phyloP scores from a whole-genome alignment of 2,329 filamentous ascomycete species.

The Talaromyces pinophilus region DNA sequence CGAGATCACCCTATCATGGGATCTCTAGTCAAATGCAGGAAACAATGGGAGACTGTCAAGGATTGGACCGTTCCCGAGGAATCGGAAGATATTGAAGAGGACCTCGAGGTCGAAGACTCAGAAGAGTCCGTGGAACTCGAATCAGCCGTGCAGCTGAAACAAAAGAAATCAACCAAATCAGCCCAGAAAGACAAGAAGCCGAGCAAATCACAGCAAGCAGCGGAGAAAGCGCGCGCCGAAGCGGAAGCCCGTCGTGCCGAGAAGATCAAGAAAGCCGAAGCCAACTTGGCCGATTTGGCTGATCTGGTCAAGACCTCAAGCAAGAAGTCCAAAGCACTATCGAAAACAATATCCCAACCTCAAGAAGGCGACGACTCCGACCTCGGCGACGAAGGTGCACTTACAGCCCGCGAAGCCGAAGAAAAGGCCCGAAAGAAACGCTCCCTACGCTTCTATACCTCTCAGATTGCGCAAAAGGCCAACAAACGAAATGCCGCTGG shows the following conservation, averaged over 20 bases:
- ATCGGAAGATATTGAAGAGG: constrained; percentile 26
- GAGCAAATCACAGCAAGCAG: constrained; percentile 53
- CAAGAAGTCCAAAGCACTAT: constrained; percentile 48
- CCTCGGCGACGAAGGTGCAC: constrained; percentile 83
- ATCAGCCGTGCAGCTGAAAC: constrained; percentile 14
- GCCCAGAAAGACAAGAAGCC: constrained; percentile 43
- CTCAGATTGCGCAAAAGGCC: constrained; percentile 91
- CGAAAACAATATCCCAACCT: constrained; percentile 33
- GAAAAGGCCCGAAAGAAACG: constrained; percentile 91
- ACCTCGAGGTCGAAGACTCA: constrained; percentile 31
- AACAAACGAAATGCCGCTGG: constrained; percentile 71
- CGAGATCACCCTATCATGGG: constrained; percentile 92
- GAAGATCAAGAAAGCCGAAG: constrained; percentile 60
- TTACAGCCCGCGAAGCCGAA: constrained; percentile 75
- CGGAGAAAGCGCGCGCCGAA: constrained; percentile 56
- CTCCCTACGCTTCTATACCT: constrained; percentile 94
- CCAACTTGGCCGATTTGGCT: constrained; percentile 72
- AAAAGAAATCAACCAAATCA: constrained; percentile 35
- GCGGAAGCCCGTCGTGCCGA: constrained; percentile 57
- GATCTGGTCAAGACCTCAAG: constrained; percentile 55
- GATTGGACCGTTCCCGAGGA: constrained; percentile 58
- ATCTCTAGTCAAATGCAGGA: constrained; percentile 73
- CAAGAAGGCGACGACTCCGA: constrained; percentile 69
- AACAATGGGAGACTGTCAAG: constrained; percentile 76
- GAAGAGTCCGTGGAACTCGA: constrained; percentile 27